Evolutionary conservation across 2,329 filamentous ascomycete genomes (phyloP).

Genomic region (Alternaria alternata): DNA sequence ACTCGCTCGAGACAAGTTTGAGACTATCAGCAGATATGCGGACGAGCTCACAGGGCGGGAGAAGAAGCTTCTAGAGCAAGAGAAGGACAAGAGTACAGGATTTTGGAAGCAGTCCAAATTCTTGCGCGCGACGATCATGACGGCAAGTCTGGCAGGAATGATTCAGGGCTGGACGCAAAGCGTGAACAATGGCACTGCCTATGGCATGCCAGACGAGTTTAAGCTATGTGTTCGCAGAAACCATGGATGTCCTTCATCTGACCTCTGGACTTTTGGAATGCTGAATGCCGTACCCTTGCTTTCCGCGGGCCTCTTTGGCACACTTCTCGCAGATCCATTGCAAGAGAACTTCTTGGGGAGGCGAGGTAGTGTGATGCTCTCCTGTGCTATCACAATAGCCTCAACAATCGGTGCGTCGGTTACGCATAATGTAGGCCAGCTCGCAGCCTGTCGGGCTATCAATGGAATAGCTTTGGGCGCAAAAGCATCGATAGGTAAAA

Average conservation of each 20-base stretch:
- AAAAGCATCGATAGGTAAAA: slow-evolving; percentile 29
- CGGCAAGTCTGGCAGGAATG: slow-evolving; percentile 28
- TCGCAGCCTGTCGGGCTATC: slow-evolving; percentile 29
- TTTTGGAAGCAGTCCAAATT: slow-evolving; percentile 38
- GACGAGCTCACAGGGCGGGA: slow-evolving; percentile 27
- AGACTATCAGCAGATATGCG: slow-evolving; percentile 25
- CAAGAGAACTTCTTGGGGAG: slow-evolving; percentile 32
- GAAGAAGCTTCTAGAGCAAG: slow-evolving; percentile 18
- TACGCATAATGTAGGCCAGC: slow-evolving; percentile 23
- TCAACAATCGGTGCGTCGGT: slow-evolving; percentile 32
- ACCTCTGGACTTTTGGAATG: slow-evolving; percentile 33
- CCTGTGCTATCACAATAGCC: slow-evolving; percentile 26
- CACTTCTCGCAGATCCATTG: slow-evolving; percentile 28
- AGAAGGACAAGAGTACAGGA: slow-evolving; percentile 22
- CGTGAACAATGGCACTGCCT: slow-evolving; percentile 28
- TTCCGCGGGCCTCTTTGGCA: slow-evolving; percentile 31
- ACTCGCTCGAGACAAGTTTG: slow-evolving; percentile 31
- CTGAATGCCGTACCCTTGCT: slow-evolving; percentile 31
- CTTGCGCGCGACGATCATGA: slow-evolving; percentile 32
- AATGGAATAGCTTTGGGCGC: slow-evolving; percentile 32
- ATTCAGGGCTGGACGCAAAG: slow-evolving; percentile 35
- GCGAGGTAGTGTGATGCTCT: slow-evolving; percentile 30
- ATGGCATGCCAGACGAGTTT: slow-evolving; percentile 30
- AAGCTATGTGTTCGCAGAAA: slow-evolving; percentile 9
- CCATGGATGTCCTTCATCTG: slow-evolving; percentile 8